Percentiles rank a stretch among this genome's conserved stretches.
Conservation (phyloP, 2,329 filamentous ascomycete genomes). For the Talaromyces piceae region DNA sequence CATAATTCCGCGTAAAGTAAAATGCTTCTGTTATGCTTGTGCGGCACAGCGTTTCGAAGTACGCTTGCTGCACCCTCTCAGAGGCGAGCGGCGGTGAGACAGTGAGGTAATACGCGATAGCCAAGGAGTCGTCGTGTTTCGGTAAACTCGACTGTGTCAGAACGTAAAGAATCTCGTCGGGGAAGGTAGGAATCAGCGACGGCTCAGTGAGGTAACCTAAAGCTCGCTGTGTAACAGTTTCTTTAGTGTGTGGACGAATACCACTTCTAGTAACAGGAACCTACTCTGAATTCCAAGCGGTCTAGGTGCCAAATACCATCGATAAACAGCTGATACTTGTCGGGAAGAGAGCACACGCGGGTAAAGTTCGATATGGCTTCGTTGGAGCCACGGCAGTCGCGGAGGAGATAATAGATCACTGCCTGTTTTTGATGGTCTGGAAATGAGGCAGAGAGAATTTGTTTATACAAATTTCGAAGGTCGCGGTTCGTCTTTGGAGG, state of each 20-base stretch:
- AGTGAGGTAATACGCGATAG: slow-evolving; percentile 71
- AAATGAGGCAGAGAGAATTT: slow-evolving; percentile 58
- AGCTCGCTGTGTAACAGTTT: slow-evolving; percentile 46
- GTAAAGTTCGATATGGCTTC: slow-evolving; percentile 55
- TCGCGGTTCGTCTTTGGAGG: slow-evolving; percentile 64
- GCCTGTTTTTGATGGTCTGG: slow-evolving; percentile 73
- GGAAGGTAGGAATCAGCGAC: slow-evolving; percentile 70
- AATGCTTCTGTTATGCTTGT: slow-evolving; percentile 66
- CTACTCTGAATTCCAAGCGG: slow-evolving; percentile 58
- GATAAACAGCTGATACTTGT: slow-evolving; percentile 72
- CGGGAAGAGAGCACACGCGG: slow-evolving; percentile 57
- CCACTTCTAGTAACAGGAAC: slow-evolving; percentile 10
- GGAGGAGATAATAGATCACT: slow-evolving; percentile 74
- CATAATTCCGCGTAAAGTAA: slow-evolving; percentile 61
- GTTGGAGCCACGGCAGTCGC: slow-evolving; percentile 57
- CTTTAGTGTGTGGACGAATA: slow-evolving; percentile 10
- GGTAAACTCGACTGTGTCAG: slow-evolving; percentile 55
- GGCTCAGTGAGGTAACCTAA: slow-evolving; percentile 73
- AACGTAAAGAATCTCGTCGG: slow-evolving; percentile 69
- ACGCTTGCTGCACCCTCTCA: slow-evolving; percentile 53
- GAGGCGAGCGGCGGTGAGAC: slow-evolving; percentile 65
- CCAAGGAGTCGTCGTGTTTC: slow-evolving; percentile 54
- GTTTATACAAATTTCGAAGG: slow-evolving; percentile 61
- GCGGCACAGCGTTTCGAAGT: slow-evolving; percentile 61
- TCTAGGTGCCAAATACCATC: slow-evolving; percentile 78